phyloP scores from a whole-genome alignment of 2,329 filamentous ascomycete genomes.

The Amphichorda felina region DNA sequence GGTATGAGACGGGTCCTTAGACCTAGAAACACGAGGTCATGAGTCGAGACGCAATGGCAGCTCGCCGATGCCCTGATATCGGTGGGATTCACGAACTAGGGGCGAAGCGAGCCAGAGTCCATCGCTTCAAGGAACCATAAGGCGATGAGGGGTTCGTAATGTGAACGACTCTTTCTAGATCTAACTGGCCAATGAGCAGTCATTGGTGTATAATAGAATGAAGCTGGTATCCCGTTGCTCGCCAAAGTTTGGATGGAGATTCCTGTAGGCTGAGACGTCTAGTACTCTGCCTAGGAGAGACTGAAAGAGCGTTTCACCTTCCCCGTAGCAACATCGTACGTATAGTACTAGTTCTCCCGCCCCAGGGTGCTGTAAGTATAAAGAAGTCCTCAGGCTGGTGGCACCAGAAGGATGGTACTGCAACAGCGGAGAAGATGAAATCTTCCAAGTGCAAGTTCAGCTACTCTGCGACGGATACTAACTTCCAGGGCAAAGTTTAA shows the following conservation, averaged over 20 bases:
- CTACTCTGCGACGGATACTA: slow-evolving; percentile 9
- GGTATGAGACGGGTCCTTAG: slow-evolving; percentile 53
- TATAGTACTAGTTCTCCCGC: slow-evolving; percentile 30
- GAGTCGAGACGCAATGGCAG: slow-evolving; percentile 62
- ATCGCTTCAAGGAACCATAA: slow-evolving; percentile 45
- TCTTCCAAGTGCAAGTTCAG: slow-evolving; percentile 18
- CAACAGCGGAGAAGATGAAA: slow-evolving; percentile 14
- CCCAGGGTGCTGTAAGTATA: slow-evolving; percentile 8
- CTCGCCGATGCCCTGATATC: slow-evolving; percentile 55
- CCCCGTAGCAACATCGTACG: no score
- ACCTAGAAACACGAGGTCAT: slow-evolving; percentile 52
- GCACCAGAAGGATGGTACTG: slow-evolving; percentile 27
- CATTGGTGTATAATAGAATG: slow-evolving; percentile 28
- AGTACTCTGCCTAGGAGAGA: slow-evolving; percentile 22
- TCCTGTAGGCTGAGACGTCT: slow-evolving; percentile 22
- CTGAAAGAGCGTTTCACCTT: slow-evolving; percentile 26
- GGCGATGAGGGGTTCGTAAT: slow-evolving; percentile 50
- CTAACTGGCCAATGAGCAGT: slow-evolving; percentile 30
- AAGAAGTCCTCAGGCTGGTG: slow-evolving; percentile 17
- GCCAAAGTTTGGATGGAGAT: slow-evolving; percentile 26
- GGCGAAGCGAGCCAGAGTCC: slow-evolving; percentile 40
- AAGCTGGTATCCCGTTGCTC: slow-evolving; percentile 25
- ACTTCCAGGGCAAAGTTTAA: slow-evolving; percentile 14
- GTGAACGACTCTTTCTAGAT: slow-evolving; percentile 49
- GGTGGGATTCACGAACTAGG: slow-evolving; percentile 56